Base-by-base conservation (phyloP, 1,284 basidiomycete genomes). In the Rhodotorula sp. region DNA sequence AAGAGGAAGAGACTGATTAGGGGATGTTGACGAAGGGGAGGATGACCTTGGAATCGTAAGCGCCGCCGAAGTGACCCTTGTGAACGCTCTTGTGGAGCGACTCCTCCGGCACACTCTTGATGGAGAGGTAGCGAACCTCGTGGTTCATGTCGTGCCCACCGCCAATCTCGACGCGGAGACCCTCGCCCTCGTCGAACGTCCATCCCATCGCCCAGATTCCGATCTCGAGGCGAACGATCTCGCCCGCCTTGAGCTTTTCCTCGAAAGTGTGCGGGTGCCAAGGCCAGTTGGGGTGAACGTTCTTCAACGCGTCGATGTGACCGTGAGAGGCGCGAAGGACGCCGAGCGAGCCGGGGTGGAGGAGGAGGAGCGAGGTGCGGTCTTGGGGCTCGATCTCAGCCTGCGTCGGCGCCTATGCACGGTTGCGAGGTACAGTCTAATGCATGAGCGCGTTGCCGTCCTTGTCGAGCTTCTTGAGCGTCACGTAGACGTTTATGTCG, bases 191-290 rank as follows among this genome's bases (percentile, higher is more conserved):
- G 9, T 75, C 72, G 65, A 76, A 75, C 26, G 70, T 68, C 61
- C 75, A 72, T 26, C 75, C 76, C 62, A 74, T 74, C 26, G 75
- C 72, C 77, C 77, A 78, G 57, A 77, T 70, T 18, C 74, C 74
- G 56, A 78, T 77, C 55, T 76, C 75, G 44, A 77, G 68, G 54
- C 68, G 59, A 48, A 77, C 76, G 28, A 77, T 61, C 59, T 72
- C 67, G 51, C 76, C 76, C 24, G 52, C 67, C 8, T 62, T 54
- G 30, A 78, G 68, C 69, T 63, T 76, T 71, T 30, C 71, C 56
- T 66, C 67, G 67, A 60, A 73, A 53, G 69, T 74, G 74, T 60
- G 63, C 34, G 44, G 48, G 40, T 66, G 62, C 52, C 55, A 63
- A 26, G 54, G 53, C 64, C 57, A 57, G 53, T 68, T 59, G 24